Evolutionary conservation across 2,329 filamentous ascomycete genomes (phyloP), one percentile per base, ranked within the genome.

Genomic region (Cladophialophora exuberans): DNA sequence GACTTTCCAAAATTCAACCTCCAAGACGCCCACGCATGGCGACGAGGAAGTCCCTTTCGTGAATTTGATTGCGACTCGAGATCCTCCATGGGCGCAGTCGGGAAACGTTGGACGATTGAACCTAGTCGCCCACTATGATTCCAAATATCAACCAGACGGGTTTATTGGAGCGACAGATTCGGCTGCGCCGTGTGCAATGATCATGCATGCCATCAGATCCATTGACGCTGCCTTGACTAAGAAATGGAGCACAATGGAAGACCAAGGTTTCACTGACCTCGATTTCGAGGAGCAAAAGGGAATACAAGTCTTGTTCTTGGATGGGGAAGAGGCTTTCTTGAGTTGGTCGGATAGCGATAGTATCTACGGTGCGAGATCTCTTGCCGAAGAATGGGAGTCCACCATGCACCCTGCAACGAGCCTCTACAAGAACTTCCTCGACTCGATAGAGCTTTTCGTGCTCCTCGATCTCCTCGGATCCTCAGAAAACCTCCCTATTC

Each of bases 141-240:
- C 86, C 69, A 88, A 96, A 73, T 80, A 88, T 54, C 78, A 78
- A 22, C 93, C 92, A 0, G 76, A 85, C 57, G 93, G 91, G 1
- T 99, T 99, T 70, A 88, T 99, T 55, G 94, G 94, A 0, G 94
- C 93, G 0, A 95, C 85, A 11, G 94, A 99, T 69, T 96, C 90
- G 65, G 94, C 94, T 1, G 94, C 89, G 15, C 92, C 94, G 7
- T 97, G 93, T 71, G 94, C 94, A 0, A 91, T 97, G 80, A 79
- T 99, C 55, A 82, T 99, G 83, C 89, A 96, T 69, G 84, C 87
- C 10, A 89, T 92, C 59, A 80, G 86, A 62, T 89, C 84, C 60
- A 83, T 99, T 41, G 92, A 97, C 66, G 79, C 76, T 1, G 90
- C 89, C 2, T 74, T 97, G 69, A 89, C 86, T 25, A 81, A 80